Evolutionary conservation across 2,329 filamentous ascomycete genomes (phyloP), one percentile per base, ranked within the genome.

Genomic region (Zalaria sp.): DNA sequence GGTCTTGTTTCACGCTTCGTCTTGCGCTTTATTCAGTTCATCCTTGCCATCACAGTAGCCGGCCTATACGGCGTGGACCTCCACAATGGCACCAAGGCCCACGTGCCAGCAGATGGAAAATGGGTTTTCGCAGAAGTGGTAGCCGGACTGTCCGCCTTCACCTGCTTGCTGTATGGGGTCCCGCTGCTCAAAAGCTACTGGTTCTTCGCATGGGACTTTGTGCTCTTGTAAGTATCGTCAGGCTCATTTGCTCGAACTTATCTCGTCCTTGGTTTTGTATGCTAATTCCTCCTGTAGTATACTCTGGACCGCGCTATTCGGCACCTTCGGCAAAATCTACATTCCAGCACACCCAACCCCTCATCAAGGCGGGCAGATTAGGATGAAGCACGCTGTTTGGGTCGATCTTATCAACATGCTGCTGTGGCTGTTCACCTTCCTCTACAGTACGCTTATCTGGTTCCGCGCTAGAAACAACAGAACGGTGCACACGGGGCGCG

Each of bases 371-470:
- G 77, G 72, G 39, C 71, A 89, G 43, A 64, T 68, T 49, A 73
- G 83, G 43, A 93, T 94, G 86, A 86, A 87, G 65, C 78, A 80
- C 55, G 83, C 85, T 4, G 83, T 91, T 10, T 93, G 84, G 83
- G 70, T 48, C 27, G 46, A 48, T 31, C 38, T 48, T 7, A 66
- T 73, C 37, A 84, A 81, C 57, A 73, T 85, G 58, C 56, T 85
- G 9, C 67, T 94, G 39, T 94, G 87, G 87, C 63, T 86, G 39
- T 59, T 79, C 37, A 78, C 75, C 3, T 71, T 74, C 3, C 44
- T 72, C 8, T 74, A 70, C 27, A 66, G 72, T 9, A 65, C 66
- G 9, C 57, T 69, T 2, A 73, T 80, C 55, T 85, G 77, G 69
- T 76, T 66, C 58, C 65, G 62, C 46, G 65, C 73, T 52, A 67